These are phyloP conservation scores for Schwanniomyces polymorphus DNA, from an alignment of 805 yeast genomes.

Conservation along the genomic window DNA sequence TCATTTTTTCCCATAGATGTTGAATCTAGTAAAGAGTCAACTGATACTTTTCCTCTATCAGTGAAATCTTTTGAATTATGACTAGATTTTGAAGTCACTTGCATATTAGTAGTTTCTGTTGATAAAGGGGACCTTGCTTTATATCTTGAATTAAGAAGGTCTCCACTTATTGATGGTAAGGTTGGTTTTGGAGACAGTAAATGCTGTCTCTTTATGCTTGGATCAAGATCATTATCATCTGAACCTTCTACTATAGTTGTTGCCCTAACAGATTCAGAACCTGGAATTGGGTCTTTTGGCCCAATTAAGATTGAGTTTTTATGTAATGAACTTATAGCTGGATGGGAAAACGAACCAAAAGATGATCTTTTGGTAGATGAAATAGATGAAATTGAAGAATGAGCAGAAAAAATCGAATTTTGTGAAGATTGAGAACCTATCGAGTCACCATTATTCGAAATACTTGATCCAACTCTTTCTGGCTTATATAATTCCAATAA, in stretches of 20 bases:
- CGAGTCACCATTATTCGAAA: conserved; percentile 14
- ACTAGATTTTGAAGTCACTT: not conserved
- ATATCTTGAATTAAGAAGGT: not conserved
- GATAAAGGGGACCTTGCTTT: not conserved
- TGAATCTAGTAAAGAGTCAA: conserved; percentile 22
- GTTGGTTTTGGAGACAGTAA: conserved; percentile 6
- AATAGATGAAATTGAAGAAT: conserved; percentile 34
- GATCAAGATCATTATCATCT: not conserved
- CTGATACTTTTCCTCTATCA: conserved; percentile 17
- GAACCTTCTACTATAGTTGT: not conserved
- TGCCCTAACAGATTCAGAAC: not conserved
- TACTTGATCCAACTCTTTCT: not conserved
- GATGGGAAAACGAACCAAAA: conserved; percentile 29
- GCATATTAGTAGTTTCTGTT: not conserved
- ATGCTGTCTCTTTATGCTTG: conserved; percentile 2
- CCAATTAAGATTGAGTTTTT: conserved; percentile 16
- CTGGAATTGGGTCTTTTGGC: conserved; percentile 16
- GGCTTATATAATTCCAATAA: conserved; percentile 31
- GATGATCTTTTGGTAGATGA: conserved; percentile 27
- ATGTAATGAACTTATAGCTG: conserved; percentile 1
- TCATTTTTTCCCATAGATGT: conserved; percentile 5
- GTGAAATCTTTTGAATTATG: not conserved
- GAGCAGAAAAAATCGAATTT: conserved; percentile 35
- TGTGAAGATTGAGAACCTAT: conserved; percentile 27
- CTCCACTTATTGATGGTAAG: not conserved